Conservation (phyloP, 768 basidiomycete species). For the Amanita brunnescens region DNA sequence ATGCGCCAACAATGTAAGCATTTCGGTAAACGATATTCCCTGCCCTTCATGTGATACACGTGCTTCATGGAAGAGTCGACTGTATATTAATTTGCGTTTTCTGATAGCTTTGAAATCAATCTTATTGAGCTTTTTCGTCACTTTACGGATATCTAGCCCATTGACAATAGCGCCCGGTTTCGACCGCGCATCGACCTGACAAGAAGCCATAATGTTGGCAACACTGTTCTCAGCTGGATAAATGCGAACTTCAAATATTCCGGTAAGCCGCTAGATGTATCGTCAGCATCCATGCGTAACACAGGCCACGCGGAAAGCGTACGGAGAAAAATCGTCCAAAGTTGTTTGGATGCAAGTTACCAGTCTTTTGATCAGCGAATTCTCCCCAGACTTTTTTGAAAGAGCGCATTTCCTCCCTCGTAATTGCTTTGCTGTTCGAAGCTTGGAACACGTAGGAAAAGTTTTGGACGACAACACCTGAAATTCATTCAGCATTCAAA, state of each 20-base stretch:
- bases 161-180: slow-evolving; percentile 29
- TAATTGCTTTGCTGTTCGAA: slow-evolving; percentile 71
- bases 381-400: slow-evolving; percentile 95
- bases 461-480: slow-evolving; percentile 88
- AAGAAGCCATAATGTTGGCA: slow-evolving; percentile 46
- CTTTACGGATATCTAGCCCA: slow-evolving; percentile 55
- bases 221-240: slow-evolving; percentile 68
- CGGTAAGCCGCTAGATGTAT: slow-evolving; percentile 57
- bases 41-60: slow-evolving; percentile 56
- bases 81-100: slow-evolving; percentile 61
- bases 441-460: slow-evolving; percentile 94
- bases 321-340: slow-evolving; percentile 82
- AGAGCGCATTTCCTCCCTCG: slow-evolving; percentile 83
- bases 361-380: slow-evolving; percentile 71
- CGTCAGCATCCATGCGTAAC: background rate
- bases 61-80: slow-evolving; percentile 83
- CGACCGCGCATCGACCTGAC: slow-evolving; percentile 27
- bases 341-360: slow-evolving; percentile 59
- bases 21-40: slow-evolving; percentile 86
- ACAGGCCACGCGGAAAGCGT: slow-evolving; percentile 21
- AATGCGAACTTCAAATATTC: slow-evolving; percentile 82
- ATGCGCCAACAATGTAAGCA: slow-evolving; percentile 82
- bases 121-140: slow-evolving; percentile 46
- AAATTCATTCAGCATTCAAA: slow-evolving; percentile 2
- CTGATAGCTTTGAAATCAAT: slow-evolving; percentile 62